Evolutionary conservation across 148 eudicot species (phyloP), one percentile per base, ranked within the genome.

Genomic region (Vaccinium myrtillus): DNA sequence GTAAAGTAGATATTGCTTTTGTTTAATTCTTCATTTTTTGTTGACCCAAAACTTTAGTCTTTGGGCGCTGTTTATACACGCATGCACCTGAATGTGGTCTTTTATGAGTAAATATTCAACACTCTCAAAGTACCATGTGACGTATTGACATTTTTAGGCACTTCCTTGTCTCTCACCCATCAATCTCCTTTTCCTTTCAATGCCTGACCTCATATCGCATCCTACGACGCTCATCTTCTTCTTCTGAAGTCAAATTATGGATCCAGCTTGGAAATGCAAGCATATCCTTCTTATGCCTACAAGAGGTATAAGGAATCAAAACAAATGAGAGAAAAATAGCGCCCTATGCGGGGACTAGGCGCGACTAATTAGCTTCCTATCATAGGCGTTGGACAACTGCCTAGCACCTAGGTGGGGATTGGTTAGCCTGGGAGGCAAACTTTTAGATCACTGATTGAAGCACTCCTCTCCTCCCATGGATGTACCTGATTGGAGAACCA

Each of bases 201-300:
- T 97, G 99, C 87, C 88, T 90, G 55, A 97, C 95, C 87, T 95
- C 98, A 77, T 95, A 87, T 51, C 98, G 87, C 98, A 95, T 94
- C 83, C 78, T 91, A 23, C 89, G 90, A 32, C 95, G 99, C 82
- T 97, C 98, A 4, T 92, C 93, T 75, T 90, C 94, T 90, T 95
- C 98, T 85, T 94, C 98, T n/a, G 86, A 83, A n/a, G 98, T 97
- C 91, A 95, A 88, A 88, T 90, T 95, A 82, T 95, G 98, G 81
- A 96, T 94, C 89, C 99, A 97, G 25, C 99, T 98, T 5, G 99
- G 95, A 87, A 97, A 97, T 85, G 99, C 96, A 79, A 97, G 99
- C 99, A 97, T 97, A 87, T 97, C 99, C 90, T 97, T 97, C 92
- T 97, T 98, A 81, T 97, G 95, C 93, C 99, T 97, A 87, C 76